These are phyloP conservation scores for Tolypocladium tundrense DNA, from an alignment of 2,329 filamentous ascomycete genomes.

Conservation along the genomic window DNA sequence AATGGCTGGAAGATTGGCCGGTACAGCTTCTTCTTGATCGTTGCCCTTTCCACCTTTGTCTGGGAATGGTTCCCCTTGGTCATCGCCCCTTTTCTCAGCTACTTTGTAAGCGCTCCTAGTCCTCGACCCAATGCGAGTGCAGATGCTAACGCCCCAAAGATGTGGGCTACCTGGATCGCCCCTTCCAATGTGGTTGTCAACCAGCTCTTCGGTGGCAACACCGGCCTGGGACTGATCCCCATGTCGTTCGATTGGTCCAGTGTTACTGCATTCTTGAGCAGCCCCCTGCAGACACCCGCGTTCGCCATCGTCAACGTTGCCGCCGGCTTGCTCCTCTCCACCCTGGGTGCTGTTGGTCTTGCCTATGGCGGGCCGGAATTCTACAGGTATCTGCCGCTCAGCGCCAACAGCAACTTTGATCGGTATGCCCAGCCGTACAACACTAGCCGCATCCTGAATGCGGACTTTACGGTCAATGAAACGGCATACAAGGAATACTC, in stretches of 20 bases:
- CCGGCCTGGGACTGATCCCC: conserved; percentile 51
- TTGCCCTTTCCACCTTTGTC: conserved; percentile 37
- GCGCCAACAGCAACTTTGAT: conserved; percentile 45
- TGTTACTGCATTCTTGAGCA: conserved; percentile 43
- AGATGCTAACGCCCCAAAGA: conserved; percentile 8
- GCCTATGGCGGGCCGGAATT: conserved; percentile 40
- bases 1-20: conserved; percentile 50
- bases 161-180: conserved; percentile 51
- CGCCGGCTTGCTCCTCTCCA: conserved; percentile 39
- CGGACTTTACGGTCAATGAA: conserved; percentile 40
- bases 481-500: conserved; percentile 48
- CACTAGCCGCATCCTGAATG: conserved; percentile 41
- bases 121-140: conserved; percentile 22
- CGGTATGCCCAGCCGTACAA: conserved; percentile 48
- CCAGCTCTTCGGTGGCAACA: conserved; percentile 53
- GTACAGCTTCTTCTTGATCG: conserved; percentile 45
- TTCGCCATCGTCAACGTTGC: conserved; percentile 51
- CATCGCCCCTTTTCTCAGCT: conserved; percentile 46
- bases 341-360: conserved; percentile 39
- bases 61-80: conserved; percentile 51
- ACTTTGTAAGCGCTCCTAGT: conserved; percentile 43
- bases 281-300: conserved; percentile 47
- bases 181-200: conserved; percentile 52
- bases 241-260: conserved; percentile 59
- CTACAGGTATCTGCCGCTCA: conserved; percentile 45